Conservation (phyloP, 768 basidiomycete genomes). For the Boletus reticulatus region DNA sequence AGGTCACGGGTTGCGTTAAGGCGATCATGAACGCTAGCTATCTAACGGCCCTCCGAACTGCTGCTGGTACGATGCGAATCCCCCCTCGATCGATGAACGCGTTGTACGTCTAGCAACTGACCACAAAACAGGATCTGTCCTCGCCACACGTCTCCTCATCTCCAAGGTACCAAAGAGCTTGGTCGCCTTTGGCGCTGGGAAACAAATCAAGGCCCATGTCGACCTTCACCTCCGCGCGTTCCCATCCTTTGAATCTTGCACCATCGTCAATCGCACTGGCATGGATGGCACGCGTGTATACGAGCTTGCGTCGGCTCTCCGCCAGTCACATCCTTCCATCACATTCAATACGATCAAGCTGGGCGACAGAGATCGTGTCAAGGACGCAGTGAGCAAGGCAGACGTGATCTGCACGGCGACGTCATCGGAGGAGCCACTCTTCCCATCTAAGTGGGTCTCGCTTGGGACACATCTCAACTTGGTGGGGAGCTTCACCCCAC, state of each 20-base stretch:
- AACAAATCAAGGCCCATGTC: slow-evolving; percentile 66
- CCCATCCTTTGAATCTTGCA: slow-evolving; percentile 49
- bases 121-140: slow-evolving; percentile 53
- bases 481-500: slow-evolving; percentile 78
- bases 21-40: slow-evolving; percentile 76
- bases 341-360: slow-evolving; percentile 10
- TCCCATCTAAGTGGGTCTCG: slow-evolving; percentile 62
- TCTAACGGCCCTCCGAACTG: slow-evolving; percentile 80
- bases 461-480: slow-evolving; percentile 69
- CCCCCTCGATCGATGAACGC: not conserved
- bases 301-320: slow-evolving; percentile 34
- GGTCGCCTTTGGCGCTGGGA: slow-evolving; percentile 72
- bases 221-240: slow-evolving; percentile 59
- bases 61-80: slow-evolving; percentile 55
- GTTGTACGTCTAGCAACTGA: not conserved
- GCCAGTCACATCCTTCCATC: slow-evolving; percentile 25
- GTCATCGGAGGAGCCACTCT: slow-evolving; percentile 65
- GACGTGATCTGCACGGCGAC: slow-evolving; percentile 73
- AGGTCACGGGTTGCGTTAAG: slow-evolving; percentile 61
- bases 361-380: slow-evolving; percentile 4
- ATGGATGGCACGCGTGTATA: slow-evolving; percentile 47
- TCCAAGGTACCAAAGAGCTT: slow-evolving; percentile 41
- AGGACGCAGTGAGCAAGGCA: slow-evolving; percentile 14
- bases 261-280: slow-evolving; percentile 58
- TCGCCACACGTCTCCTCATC: slow-evolving; percentile 58